A percentile compares a stretch with the other conserved stretches of the same genome.
These are phyloP conservation scores for Gracilaria caudata DNA, from an alignment of 23 red algal species.

Conservation along the genomic window DNA sequence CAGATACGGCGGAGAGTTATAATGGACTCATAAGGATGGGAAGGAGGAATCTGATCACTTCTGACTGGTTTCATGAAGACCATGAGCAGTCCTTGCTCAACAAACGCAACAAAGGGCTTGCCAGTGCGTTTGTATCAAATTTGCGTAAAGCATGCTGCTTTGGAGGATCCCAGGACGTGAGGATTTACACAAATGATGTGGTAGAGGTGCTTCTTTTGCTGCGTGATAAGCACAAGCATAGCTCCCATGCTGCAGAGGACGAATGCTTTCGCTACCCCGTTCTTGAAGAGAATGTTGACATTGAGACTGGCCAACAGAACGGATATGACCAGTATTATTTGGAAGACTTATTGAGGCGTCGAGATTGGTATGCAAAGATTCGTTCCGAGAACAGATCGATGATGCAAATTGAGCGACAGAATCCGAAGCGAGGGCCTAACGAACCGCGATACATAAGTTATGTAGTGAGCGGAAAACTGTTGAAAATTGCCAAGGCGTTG, in stretches of 20 bases:
- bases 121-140: constrained; percentile 14
- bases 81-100: constrained; percentile 74
- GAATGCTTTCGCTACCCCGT: constrained; percentile 49
- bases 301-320: neutral
- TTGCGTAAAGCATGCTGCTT: constrained; percentile 59
- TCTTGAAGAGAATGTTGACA: constrained; percentile 5
- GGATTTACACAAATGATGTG: constrained; percentile 23
- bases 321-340: constrained; percentile 1
- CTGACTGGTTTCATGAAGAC: constrained; percentile 65
- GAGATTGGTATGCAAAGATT: neutral
- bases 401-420: neutral
- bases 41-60: constrained; percentile 56
- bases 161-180: constrained; percentile 43
- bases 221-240: constrained; percentile 20
- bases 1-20: constrained; percentile 58
- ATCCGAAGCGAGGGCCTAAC: neutral
- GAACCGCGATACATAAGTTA: neutral
- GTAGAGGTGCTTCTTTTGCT: constrained; percentile 44
- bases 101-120: constrained; percentile 44
- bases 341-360: neutral
- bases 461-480: constrained; percentile 37
- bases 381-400: constrained; percentile 7
- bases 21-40: constrained; percentile 66
- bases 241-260: constrained; percentile 13
- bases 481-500: constrained; percentile 38